A percentile compares a stretch with the other conserved stretches of the same genome.
These are phyloP conservation scores for Phlebiopsis gigantea DNA, from an alignment of 768 basidiomycete genomes.

Conservation along the genomic window DNA sequence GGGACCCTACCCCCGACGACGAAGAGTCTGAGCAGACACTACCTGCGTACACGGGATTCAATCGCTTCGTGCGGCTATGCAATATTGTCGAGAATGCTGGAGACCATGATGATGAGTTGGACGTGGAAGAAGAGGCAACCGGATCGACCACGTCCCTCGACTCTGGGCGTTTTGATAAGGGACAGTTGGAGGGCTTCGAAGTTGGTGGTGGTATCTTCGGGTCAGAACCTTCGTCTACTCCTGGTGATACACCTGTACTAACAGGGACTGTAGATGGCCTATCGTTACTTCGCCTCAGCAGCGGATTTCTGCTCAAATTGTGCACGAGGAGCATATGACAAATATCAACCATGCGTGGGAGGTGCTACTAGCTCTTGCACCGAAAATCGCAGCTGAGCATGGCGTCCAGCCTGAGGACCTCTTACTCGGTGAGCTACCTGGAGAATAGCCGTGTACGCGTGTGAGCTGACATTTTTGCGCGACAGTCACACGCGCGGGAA, in stretches of 20 bases:
- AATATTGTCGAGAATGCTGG: conserved; percentile 35
- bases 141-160: not conserved
- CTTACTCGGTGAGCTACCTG: conserved; percentile 33
- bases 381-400: conserved; percentile 26
- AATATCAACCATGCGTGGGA: conserved; percentile 34
- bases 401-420: conserved; percentile 37
- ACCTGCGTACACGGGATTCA: conserved; percentile 24
- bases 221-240: not conserved
- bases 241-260: not conserved
- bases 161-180: not conserved
- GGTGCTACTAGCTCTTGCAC: conserved; percentile 30
- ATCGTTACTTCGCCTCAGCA: conserved; percentile 31
- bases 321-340: conserved; percentile 27
- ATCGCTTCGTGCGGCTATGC: conserved; percentile 32
- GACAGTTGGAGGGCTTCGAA: not conserved
- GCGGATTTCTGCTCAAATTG: conserved; percentile 32
- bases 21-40: not conserved
- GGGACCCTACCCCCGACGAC: conserved; percentile 14
- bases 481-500: conserved; percentile 37
- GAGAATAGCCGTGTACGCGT: not conserved
- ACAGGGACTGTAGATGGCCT: conserved; percentile 34
- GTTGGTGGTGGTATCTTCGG: not conserved
- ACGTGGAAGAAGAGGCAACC: not conserved
- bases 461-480: not conserved
- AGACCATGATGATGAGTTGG: conserved; percentile 6